Conservation (phyloP, 2,329 filamentous ascomycete species). For the Colletotrichum melonis region DNA sequence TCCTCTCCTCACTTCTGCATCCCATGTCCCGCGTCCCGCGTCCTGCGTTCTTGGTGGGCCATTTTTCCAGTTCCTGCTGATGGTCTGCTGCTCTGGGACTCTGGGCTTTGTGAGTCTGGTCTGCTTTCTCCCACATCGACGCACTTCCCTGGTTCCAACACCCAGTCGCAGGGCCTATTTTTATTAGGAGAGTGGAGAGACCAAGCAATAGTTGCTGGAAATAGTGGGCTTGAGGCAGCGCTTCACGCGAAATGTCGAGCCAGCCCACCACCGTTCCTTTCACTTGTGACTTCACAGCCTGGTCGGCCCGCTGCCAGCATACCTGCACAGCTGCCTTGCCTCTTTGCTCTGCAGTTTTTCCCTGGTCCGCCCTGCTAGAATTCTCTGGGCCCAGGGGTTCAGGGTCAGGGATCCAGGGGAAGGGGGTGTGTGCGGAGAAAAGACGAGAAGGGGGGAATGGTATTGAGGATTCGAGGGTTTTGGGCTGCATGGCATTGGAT, state of each 20-base stretch:
- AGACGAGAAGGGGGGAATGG: constrained; percentile 1
- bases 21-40: background rate
- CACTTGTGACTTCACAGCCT: background rate
- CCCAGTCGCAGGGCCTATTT: constrained; percentile 22
- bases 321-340: background rate
- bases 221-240: constrained; percentile 26
- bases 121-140: constrained; percentile 7
- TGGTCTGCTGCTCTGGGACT: background rate
- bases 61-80: background rate
- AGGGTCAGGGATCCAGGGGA: constrained; percentile 19
- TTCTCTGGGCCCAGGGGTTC: constrained; percentile 10
- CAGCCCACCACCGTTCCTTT: constrained; percentile 4
- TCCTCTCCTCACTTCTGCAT: background rate
- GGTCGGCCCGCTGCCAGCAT: constrained; percentile 10
- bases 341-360: background rate
- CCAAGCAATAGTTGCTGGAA: constrained; percentile 28
- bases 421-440: constrained; percentile 16
- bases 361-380: constrained; percentile 2
- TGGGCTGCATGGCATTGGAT: constrained; percentile 8
- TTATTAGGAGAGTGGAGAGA: constrained; percentile 27
- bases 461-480: constrained; percentile 12
- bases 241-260: constrained; percentile 19
- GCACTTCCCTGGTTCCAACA: constrained; percentile 17
- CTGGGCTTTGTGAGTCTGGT: background rate
- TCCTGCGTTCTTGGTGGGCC: background rate